Conservation (phyloP, 768 basidiomycete genomes). For the Mycena galopus region DNA sequence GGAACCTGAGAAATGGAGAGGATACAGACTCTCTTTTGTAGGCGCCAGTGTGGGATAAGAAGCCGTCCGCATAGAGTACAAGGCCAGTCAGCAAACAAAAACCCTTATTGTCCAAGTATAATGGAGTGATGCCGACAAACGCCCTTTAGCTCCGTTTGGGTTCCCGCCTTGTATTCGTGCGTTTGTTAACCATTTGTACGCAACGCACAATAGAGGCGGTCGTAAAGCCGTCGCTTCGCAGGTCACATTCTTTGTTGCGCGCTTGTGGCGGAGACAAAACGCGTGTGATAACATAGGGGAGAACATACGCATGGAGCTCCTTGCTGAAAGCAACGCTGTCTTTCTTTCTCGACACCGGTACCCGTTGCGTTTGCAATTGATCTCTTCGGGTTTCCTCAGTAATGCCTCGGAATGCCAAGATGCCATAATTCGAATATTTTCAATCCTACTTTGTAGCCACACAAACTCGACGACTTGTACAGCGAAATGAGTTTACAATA, state of each 20-base stretch:
- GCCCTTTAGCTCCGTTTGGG: neutral
- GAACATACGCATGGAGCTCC: neutral
- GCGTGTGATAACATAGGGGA: neutral
- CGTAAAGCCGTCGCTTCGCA: neutral
- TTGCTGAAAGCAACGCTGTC: no score
- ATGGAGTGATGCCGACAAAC: neutral
- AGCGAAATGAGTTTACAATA: no score
- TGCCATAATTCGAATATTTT: no score
- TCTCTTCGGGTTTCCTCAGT: no score
- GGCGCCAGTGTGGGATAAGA: neutral
- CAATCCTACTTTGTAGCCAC: no score
- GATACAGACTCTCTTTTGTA: neutral
- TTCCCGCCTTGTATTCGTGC: neutral
- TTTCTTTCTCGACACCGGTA: no score
- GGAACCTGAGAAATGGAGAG: neutral
- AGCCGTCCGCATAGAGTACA: neutral
- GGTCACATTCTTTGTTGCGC: neutral
- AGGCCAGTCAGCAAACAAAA: neutral
- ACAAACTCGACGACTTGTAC: no score
- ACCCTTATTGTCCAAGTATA: neutral
- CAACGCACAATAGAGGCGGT: neutral
- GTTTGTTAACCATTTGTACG: neutral
- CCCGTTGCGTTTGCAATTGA: no score
- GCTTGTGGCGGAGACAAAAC: neutral
- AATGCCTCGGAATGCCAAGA: no score